phyloP scores from a whole-genome alignment of 495 filamentous ascomycete genomes.

The Annulohypoxylon bovei region DNA sequence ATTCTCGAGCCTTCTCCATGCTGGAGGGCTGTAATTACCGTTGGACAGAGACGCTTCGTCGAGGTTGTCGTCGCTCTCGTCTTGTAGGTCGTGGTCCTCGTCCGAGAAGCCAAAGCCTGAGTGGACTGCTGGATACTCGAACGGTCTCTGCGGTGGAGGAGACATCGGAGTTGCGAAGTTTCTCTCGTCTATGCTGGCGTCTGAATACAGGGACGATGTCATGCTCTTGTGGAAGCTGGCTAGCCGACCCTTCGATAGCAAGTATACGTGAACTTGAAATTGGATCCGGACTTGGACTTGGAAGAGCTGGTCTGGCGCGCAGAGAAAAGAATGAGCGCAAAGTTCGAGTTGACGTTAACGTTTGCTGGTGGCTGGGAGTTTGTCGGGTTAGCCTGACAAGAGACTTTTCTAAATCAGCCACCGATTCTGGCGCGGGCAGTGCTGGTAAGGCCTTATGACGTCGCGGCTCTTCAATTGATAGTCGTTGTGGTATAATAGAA shows the following conservation, averaged over 20 bases:
- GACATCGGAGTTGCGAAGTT: constrained; percentile 70
- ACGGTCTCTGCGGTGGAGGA: constrained; percentile 54
- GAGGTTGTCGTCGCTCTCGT: constrained; percentile 59
- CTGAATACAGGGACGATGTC: constrained; percentile 40
- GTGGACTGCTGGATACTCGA: constrained; percentile 75
- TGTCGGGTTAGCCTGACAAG: constrained; percentile 33
- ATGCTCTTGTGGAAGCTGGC: constrained; percentile 24
- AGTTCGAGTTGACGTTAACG: constrained; percentile 29
- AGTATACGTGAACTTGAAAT: constrained; percentile 1
- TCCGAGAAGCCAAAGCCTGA: constrained; percentile 74
- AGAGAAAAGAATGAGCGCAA: constrained; percentile 46
- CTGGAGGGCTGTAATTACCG: constrained; percentile 66
- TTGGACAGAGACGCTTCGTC: constrained; percentile 53
- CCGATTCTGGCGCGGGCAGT: constrained; percentile 38
- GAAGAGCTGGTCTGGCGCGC: constrained; percentile 35
- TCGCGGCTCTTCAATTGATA: constrained; percentile 28
- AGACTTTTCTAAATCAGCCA: constrained; percentile 48
- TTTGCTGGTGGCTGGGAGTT: constrained; percentile 10
- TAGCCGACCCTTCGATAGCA: constrained; percentile 7
- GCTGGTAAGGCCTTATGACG: constrained; percentile 38
- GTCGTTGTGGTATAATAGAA: constrained; percentile 9
- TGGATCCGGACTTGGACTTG: constrained; percentile 12
- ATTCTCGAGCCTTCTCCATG: constrained; percentile 63
- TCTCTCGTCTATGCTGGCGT: constrained; percentile 46
- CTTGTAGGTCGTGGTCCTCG: constrained; percentile 60